Evolutionary conservation across 805 yeast genomes (phyloP), one percentile per base, ranked within the genome.

Genomic region (Myxozyma geophila): DNA sequence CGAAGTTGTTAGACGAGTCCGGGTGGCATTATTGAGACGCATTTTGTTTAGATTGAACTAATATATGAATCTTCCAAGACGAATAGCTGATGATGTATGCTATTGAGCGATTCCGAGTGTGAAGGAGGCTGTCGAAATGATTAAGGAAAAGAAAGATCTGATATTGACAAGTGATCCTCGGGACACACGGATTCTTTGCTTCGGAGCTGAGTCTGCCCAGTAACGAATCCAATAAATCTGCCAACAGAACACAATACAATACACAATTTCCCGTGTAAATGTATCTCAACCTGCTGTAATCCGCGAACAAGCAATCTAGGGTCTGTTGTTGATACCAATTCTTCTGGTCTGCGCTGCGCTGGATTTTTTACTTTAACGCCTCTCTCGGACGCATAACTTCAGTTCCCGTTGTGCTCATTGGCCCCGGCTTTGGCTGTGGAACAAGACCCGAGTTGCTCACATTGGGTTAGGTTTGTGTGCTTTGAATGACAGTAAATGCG

Each of bases 1-100:
- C 13, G 90, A 86, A 54, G 83, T 81, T 23, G 91, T 87, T 57
- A 88, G 77, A 66, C 78, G 78, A 60, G 80, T 79, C 72, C 89
- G 80, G 54, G 81, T 80, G 4, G 85, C 78, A 10, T 90, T 89
- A 75, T 79, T 84, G 64, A 85, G 78, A 70, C 78, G 83, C 87
- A 85, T 85, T 37, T 37, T 54, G 19, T 40, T 44, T 44, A 10
- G 33, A 36, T 2, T 28, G 28, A 28, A 28, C 28, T 3, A 28
- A 28, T 28, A 28, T 28, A 28, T 28, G 5, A 28, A 28, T 2
- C 28, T 28, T 28, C 5, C 28, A 28, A 28, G 28, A 28, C 28
- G 28, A 28, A 28, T 28, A 28, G 28, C 28, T 28, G 28, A 28
- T 3, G 28, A 3, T 28, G 28, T 28, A 2, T 28, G 28, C 5